phyloP scores from a whole-genome alignment of 2,329 filamentous ascomycete species.

The Epichloe scottii region DNA sequence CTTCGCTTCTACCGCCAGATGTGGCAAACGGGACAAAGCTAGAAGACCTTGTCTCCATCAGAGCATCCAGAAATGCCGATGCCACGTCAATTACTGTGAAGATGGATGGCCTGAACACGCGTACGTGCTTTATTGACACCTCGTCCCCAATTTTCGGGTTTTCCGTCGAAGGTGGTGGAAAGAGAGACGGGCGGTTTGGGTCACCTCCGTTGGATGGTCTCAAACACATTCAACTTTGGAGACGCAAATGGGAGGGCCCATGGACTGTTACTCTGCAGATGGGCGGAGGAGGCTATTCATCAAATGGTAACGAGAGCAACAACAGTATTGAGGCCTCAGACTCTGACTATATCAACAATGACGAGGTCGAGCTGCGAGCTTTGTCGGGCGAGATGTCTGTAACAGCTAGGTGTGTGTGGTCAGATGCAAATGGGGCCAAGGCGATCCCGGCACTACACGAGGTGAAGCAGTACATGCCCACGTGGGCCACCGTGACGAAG shows the following conservation, averaged over 20 bases:
- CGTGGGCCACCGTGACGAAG: constrained; percentile 72
- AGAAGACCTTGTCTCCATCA: constrained; percentile 50
- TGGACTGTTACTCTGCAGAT: constrained; percentile 50
- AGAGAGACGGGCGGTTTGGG: constrained; percentile 53
- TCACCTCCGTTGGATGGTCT: constrained; percentile 50
- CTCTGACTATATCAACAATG: background rate
- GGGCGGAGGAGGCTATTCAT: constrained; percentile 6
- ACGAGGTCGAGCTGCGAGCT: constrained; percentile 8
- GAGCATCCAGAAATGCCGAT: constrained; percentile 18
- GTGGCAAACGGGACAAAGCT: constrained; percentile 38
- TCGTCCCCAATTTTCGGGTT: constrained; percentile 54
- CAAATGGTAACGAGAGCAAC: background rate
- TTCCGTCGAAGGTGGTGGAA: constrained; percentile 45
- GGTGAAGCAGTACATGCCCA: constrained; percentile 59
- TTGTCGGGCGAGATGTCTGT: constrained; percentile 37
- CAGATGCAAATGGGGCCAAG: constrained; percentile 61
- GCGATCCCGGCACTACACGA: constrained; percentile 78
- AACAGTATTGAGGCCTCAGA: background rate
- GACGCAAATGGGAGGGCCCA: constrained; percentile 60
- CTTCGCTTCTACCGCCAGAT: constrained; percentile 44
- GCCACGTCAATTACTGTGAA: constrained; percentile 46
- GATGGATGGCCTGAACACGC: constrained; percentile 62
- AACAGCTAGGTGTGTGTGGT: constrained; percentile 70
- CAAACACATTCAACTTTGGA: constrained; percentile 65
- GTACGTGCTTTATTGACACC: constrained; percentile 64